These are phyloP conservation scores for Lepidium aucheri DNA, from an alignment of 345 rosid genomes.

Conservation along the genomic window DNA sequence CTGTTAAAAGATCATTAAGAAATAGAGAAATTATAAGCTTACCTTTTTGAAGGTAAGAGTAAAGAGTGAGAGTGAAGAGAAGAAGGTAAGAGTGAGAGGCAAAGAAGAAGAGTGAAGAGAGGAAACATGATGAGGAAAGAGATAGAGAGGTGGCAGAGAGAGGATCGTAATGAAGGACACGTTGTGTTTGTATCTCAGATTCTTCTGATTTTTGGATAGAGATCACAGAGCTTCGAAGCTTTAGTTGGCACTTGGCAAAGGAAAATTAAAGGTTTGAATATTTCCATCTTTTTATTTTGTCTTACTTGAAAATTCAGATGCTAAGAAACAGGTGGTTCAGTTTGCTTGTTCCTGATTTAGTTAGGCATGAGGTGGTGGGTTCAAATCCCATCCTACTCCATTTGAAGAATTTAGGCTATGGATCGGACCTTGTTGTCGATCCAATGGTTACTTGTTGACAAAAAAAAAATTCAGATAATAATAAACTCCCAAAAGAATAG, in stretches of 20 bases:
- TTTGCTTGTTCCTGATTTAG: too few species aligned
- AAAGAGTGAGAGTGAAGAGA: not conserved
- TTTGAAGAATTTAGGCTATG: too few species aligned
- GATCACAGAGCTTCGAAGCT: not conserved
- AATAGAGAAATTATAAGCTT: not conserved
- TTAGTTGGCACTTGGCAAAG: not conserved
- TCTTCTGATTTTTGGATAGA: slow-evolving; percentile 10
- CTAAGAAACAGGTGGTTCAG: too few species aligned
- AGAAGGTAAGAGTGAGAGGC: not conserved
- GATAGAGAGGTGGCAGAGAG: slow-evolving; percentile 25
- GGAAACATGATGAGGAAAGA: slow-evolving; percentile 1
- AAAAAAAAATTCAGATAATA: too few species aligned
- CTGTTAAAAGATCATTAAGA: not conserved
- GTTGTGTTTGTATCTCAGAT: slow-evolving; percentile 6
- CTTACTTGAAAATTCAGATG: too few species aligned
- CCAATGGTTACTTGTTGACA: too few species aligned
- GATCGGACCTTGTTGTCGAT: too few species aligned
- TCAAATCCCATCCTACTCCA: too few species aligned
- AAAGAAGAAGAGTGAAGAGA: not conserved
- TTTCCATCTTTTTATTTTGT: too few species aligned
- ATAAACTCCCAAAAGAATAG: too few species aligned
- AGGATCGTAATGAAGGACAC: slow-evolving; percentile 29
- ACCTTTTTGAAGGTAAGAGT: not conserved
- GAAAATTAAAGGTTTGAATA: too few species aligned
- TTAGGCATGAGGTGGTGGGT: too few species aligned